Evolutionary conservation across 352 stramenopile species (phyloP), one percentile per base, ranked within the genome.

Genomic region (Globisporangium polare): DNA sequence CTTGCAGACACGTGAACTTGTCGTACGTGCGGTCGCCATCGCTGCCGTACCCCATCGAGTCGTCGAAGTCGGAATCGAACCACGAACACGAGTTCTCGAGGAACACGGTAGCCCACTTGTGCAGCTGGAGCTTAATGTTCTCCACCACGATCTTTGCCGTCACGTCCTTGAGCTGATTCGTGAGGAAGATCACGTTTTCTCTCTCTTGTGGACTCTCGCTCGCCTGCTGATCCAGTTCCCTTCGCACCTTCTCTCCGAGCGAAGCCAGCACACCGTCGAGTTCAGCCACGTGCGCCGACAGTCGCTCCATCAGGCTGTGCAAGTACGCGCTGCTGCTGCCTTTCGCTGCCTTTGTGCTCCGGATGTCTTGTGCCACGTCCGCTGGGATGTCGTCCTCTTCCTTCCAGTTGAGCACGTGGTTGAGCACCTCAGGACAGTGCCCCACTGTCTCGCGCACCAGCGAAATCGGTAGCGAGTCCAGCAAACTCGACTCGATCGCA

Each of bases 1-100:
- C 83, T 66, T 92, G 83, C 10, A 92, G 70, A 63, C 83, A 92
- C 13, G 83, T 92, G 37, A 90, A 92, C 53, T 89, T 90, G 71
- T 92, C 83, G 59, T 92, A 92, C 6, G 81, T 89, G 51, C 76
- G 73, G 26, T 85, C 76, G 6, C 55, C 56, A 42, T 78, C 61
- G 51, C 69, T 70, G 17, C 61, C 53, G 26, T 75, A 71, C 37
- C 68, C 72, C n/a, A 81, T 69, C 45, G 78, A 60, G 15, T 86
- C 73, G 22, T 79, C 68, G 41, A 72, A 60, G 39, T 83, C 71
- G 0, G 77, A 69, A 62, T 88, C 75, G 64, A 89, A 82, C 83
- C 83, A 92, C 29, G 72, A 71, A 31, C 72, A 90, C 0, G 71
- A 71, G n/a, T 84, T 84, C 10, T 78, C 74, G 13, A 81, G 62